Base-by-base conservation (phyloP, 257 asterid species). In the Primulina tabacum region DNA sequence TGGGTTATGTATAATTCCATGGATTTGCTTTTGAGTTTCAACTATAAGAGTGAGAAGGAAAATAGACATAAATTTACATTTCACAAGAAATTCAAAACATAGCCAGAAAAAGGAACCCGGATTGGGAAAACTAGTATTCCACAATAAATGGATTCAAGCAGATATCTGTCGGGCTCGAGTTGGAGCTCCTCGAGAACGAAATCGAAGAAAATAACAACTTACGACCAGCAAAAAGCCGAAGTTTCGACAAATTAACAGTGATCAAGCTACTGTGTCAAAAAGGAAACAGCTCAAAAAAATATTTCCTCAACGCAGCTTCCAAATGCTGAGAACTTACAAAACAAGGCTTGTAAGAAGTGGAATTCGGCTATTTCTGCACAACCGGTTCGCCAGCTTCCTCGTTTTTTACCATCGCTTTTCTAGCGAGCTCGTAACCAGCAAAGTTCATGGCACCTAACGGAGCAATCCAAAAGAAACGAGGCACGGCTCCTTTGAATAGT, bases 391-490 rank as follows among this genome's bases (percentile, higher is more conserved):
- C 78, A 7, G 77, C 73, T 68, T 82, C 88, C 59, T 86, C 91
- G 8, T 55, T 81, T 76, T 79, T 82, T 75, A 76, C 90, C 96
- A 90, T 90, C 35, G 96, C 95, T 78, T 85, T 88, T 73, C 83
- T 82, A 8, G 87, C 80, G 62, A 90, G 86, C 83, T 90, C 97
- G 58, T 90, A 90, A 37, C 97, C 97, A 29, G 97, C 96, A 21
- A 90, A 90, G 71, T 90, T 90, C 84, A 90, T 87, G n/a, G 97
- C 97, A 8, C 97, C 97, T 2, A 90, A 84, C 16, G 97, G 97
- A 60, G 97, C 97, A 43, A 90, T 85, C 96, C 97, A 90, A 81
- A 90, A 88, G 81, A 90, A 90, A 60, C 95, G 80, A 1, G 97
- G 97, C 43, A 90, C 64, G 8, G 97, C 96, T 60, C 97, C 97